Conservation (phyloP, 2,329 filamentous ascomycete genomes). For the Rutstroemia sp. region DNA sequence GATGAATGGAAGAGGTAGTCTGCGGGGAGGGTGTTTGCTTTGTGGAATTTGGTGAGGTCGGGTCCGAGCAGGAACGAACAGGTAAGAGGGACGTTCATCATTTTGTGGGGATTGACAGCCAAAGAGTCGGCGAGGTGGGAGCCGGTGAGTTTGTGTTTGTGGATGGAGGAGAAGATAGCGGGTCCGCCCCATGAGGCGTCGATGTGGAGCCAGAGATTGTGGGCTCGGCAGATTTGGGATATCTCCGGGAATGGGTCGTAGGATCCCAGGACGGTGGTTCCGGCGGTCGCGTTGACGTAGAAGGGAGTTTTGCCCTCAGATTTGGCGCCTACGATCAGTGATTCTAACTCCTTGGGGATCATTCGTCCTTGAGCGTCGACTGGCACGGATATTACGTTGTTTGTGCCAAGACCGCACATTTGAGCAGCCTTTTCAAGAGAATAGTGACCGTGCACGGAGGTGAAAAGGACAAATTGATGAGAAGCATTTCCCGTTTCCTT, state of each 20-base stretch:
- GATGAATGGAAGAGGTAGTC: slow-evolving; percentile 70
- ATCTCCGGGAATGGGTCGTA: slow-evolving; percentile 75
- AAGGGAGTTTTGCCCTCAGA: slow-evolving; percentile 70
- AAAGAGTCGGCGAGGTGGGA: slow-evolving; percentile 70
- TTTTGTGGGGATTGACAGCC: slow-evolving; percentile 93
- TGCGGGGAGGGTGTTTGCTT: slow-evolving; percentile 77
- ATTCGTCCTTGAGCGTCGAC: slow-evolving; percentile 70
- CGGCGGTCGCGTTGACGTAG: slow-evolving; percentile 92
- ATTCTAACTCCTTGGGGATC: slow-evolving; percentile 56
- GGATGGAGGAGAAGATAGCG: slow-evolving; percentile 66
- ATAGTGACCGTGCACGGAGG: slow-evolving; percentile 86
- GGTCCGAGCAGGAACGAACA: slow-evolving; percentile 81
- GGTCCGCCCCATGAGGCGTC: slow-evolving; percentile 89
- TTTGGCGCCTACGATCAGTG: slow-evolving; percentile 54
- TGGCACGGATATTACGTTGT: slow-evolving; percentile 64
- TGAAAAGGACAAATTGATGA: slow-evolving; percentile 73
- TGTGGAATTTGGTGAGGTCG: slow-evolving; percentile 71
- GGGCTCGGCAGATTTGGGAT: slow-evolving; percentile 58
- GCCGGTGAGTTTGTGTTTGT: slow-evolving; percentile 59
- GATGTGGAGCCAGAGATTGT: slow-evolving; percentile 84
- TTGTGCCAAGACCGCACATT: slow-evolving; percentile 74
- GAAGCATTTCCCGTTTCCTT: slow-evolving; percentile 64
- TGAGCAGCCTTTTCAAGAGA: slow-evolving; percentile 92
- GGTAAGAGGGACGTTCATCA: slow-evolving; percentile 85
- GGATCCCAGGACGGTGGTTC: slow-evolving; percentile 85